Evolutionary conservation across 2,329 filamentous ascomycete genomes (phyloP).

Genomic region (Podosphaera fusca): DNA sequence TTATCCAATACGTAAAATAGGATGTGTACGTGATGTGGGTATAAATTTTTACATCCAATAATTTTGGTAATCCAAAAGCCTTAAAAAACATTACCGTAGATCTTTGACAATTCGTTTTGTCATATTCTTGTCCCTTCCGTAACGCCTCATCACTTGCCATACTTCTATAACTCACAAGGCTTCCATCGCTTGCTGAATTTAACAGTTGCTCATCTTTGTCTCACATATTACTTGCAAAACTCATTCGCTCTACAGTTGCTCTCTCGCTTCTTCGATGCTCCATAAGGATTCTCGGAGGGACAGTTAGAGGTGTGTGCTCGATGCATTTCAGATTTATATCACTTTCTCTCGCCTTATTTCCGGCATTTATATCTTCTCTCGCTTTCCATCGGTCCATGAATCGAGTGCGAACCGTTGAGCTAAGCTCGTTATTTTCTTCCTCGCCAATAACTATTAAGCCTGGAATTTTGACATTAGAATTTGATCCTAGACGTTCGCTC

Average conservation of each 20-base stretch:
- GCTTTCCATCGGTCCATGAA: background rate
- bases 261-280: constrained; percentile 1
- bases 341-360: background rate
- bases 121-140: too few species aligned
- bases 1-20: too few species aligned
- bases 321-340: background rate
- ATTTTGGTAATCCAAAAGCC: too few species aligned
- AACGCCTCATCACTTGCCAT: background rate
- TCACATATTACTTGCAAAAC: background rate
- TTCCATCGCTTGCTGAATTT: background rate
- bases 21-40: background rate
- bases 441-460: background rate
- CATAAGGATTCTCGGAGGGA: background rate
- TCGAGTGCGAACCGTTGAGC: background rate
- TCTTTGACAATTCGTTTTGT: too few species aligned
- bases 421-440: background rate
- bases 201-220: background rate
- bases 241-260: background rate
- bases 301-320: background rate
- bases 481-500: background rate
- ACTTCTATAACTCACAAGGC: background rate
- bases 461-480: background rate
- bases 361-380: background rate
- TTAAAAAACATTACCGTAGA: too few species aligned
- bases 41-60: background rate